Evolutionary conservation across 2,329 filamentous ascomycete genomes (phyloP).

Genomic region (Apiospora pterosperma): DNA sequence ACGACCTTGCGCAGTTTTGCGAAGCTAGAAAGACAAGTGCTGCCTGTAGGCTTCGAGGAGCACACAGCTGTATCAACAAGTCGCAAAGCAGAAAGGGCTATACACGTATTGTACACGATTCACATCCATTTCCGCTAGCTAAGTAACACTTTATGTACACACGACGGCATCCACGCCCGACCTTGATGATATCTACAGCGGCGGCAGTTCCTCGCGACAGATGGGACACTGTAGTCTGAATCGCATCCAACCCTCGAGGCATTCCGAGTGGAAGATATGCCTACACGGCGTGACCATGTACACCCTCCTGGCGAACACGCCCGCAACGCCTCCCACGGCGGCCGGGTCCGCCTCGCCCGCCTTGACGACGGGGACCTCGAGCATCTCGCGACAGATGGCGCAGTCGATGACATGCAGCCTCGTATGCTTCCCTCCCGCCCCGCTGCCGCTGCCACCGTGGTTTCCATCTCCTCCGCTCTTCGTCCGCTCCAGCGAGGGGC

Average conservation of each 20-base stretch:
- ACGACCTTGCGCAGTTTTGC: background rate
- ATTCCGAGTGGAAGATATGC: conserved; percentile 91
- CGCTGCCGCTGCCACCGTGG: conserved; percentile 5
- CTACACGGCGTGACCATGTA: conserved; percentile 98
- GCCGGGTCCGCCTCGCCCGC: conserved; percentile 49
- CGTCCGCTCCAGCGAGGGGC: conserved; percentile 28
- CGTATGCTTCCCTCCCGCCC: conserved; percentile 24
- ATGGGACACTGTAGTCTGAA: conserved; percentile 92
- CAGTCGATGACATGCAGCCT: conserved; percentile 70
- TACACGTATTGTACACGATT: background rate
- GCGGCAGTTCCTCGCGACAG: conserved; percentile 84
- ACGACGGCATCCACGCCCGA: background rate
- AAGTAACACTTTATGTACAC: background rate
- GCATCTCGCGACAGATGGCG: conserved; percentile 87
- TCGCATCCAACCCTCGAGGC: conserved; percentile 94
- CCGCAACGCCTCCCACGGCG: conserved; percentile 50
- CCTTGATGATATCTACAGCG: conserved; percentile 50
- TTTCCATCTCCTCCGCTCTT: conserved; percentile 21
- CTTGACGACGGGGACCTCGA: conserved; percentile 81
- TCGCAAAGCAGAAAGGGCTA: background rate
- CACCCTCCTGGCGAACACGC: conserved; percentile 71
- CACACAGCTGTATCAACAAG: background rate
- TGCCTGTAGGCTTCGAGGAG: background rate
- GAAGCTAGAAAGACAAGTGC: background rate
- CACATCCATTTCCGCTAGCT: background rate